phyloP scores from a whole-genome alignment of 257 asterid genomes.

The Pogostemon cablin region DNA sequence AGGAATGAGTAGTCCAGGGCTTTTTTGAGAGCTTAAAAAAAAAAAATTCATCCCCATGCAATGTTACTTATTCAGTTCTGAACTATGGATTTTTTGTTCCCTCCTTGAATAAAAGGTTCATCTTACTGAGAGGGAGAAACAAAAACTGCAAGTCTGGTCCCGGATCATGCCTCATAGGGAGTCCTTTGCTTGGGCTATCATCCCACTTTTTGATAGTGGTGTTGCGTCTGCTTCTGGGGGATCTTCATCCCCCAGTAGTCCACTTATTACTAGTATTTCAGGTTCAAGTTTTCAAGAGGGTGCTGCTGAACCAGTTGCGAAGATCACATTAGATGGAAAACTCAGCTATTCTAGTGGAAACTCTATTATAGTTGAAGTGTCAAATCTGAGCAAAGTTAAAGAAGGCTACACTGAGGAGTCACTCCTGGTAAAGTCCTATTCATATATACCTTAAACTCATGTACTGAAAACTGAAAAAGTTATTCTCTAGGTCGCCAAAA shows the following conservation, averaged over 20 bases:
- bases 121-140: slow-evolving; percentile 95
- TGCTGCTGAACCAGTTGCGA: slow-evolving; percentile 71
- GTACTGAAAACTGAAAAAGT: slow-evolving; percentile 7
- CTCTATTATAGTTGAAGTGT: slow-evolving; percentile 95
- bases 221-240: slow-evolving; percentile 76
- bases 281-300: slow-evolving; percentile 77
- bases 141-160: slow-evolving; percentile 98
- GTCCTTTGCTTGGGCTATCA: slow-evolving; percentile 96
- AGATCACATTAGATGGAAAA: slow-evolving; percentile 86
- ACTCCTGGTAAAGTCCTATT: slow-evolving; percentile 66
- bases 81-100: slow-evolving; percentile 23
- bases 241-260: slow-evolving; percentile 95
- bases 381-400: slow-evolving; percentile 96
- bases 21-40: slow-evolving; percentile 19
- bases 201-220: slow-evolving; percentile 94
- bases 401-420: slow-evolving; percentile 98
- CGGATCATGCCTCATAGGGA: slow-evolving; percentile 95
- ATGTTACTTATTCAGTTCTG: slow-evolving; percentile 29
- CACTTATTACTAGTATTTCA: slow-evolving; percentile 75
- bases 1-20: background rate
- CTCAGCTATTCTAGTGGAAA: slow-evolving; percentile 83
- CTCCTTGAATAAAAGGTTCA: slow-evolving; percentile 58
- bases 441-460: slow-evolving; percentile 8
- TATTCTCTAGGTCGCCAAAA: background rate
- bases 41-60: slow-evolving; percentile 15